Conservation (phyloP, 1,139 yeast genomes). For the Blastobotrys apis region DNA sequence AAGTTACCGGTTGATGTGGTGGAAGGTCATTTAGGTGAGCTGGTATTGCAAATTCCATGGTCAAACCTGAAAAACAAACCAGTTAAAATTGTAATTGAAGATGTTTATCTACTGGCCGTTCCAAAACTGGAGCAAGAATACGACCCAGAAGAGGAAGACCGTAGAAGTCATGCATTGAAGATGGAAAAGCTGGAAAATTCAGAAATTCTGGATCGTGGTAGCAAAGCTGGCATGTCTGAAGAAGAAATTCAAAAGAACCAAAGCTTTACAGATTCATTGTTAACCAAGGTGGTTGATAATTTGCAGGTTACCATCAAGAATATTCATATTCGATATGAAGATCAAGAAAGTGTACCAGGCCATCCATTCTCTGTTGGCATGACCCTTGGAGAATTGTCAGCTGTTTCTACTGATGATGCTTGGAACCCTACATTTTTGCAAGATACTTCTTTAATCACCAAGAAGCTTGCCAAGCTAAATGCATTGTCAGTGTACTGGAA, state of each 20-base stretch:
- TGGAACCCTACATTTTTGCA: conserved; percentile 89
- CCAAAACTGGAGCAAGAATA: conserved; percentile 54
- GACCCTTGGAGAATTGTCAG: conserved; percentile 81
- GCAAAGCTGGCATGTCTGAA: conserved; percentile 31
- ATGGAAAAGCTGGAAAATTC: conserved; percentile 62
- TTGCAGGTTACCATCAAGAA: conserved; percentile 88
- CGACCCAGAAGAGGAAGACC: conserved; percentile 61
- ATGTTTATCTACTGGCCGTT: conserved; percentile 75
- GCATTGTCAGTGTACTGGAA: conserved; percentile 83
- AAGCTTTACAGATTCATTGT: conserved; percentile 78
- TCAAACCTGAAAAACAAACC: conserved; percentile 90
- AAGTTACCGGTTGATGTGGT: conserved; percentile 84
- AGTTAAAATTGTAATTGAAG: conserved; percentile 83
- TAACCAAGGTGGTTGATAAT: conserved; percentile 88
- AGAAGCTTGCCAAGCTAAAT: conserved; percentile 72
- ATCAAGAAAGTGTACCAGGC: conserved; percentile 45
- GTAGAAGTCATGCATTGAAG: conserved; percentile 63
- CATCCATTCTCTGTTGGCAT: conserved; percentile 80
- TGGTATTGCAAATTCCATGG: conserved; percentile 95
- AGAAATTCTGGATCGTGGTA: conserved; percentile 48
- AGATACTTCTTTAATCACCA: conserved; percentile 60
- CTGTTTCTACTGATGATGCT: conserved; percentile 77
- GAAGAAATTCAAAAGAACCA: conserved; percentile 58
- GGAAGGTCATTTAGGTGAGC: conserved; percentile 86
- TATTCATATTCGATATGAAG: conserved; percentile 91